phyloP scores from a whole-genome alignment of 257 asterid species.

The Schizonepeta tenuifolia region DNA sequence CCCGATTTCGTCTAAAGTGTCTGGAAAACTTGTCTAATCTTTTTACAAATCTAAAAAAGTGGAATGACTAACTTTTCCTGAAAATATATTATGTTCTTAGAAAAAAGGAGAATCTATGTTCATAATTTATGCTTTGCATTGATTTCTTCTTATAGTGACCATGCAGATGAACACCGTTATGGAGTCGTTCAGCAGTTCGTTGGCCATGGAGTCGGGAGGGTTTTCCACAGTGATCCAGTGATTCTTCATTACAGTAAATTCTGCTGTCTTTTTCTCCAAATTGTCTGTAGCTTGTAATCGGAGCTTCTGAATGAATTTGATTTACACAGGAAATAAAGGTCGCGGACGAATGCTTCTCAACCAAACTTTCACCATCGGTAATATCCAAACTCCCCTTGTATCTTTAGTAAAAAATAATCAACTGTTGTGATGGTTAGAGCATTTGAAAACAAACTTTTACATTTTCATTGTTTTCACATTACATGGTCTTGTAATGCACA shows the following conservation, averaged over 20 bases:
- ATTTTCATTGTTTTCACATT: background rate
- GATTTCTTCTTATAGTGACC: constrained; percentile 62
- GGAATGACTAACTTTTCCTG: constrained; percentile 2
- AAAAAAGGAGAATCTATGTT: constrained; percentile 22
- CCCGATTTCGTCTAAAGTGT: background rate
- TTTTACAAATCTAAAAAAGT: constrained; percentile 13
- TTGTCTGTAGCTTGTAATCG: constrained; percentile 18
- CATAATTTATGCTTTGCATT: constrained; percentile 30
- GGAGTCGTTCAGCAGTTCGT: constrained; percentile 94
- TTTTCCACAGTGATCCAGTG: constrained; percentile 90
- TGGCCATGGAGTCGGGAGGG: constrained; percentile 97
- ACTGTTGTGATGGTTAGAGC: background rate
- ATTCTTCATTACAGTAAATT: constrained; percentile 81
- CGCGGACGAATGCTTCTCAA: constrained; percentile 83
- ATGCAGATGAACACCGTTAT: constrained; percentile 76
- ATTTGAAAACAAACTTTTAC: background rate
- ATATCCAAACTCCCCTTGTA: constrained; percentile 23
- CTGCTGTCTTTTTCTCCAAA: constrained; percentile 20
- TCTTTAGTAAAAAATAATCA: background rate
- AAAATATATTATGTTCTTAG: background rate
- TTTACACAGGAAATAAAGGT: constrained; percentile 65
- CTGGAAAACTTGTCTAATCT: background rate
- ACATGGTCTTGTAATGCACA: background rate
- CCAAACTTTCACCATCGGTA: constrained; percentile 97
- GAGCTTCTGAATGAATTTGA: constrained; percentile 17